These are phyloP conservation scores for Magnaporthiopsis incrustans DNA, from an alignment of 2,329 filamentous ascomycete species.

Conservation along the genomic window DNA sequence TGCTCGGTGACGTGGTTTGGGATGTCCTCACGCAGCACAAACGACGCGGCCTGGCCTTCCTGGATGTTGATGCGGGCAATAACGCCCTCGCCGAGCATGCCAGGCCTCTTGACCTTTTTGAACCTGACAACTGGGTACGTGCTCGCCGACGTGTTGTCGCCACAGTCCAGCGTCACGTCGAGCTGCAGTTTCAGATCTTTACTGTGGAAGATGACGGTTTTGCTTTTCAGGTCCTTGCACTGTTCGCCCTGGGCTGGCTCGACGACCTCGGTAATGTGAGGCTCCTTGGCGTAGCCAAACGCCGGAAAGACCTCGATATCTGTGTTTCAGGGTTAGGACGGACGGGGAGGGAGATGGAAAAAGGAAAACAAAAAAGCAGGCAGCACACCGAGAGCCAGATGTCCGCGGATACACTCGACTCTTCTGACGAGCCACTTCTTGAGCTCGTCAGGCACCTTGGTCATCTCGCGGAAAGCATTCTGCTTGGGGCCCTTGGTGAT, in stretches of 20 bases:
- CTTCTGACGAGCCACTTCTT: slow-evolving; percentile 65
- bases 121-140: slow-evolving; percentile 48
- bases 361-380: neutral
- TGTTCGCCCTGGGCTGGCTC: slow-evolving; percentile 32
- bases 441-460: slow-evolving; percentile 49
- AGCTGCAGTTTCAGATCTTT: slow-evolving; percentile 53
- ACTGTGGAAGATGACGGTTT: slow-evolving; percentile 56
- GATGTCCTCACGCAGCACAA: slow-evolving; percentile 58
- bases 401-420: slow-evolving; percentile 64
- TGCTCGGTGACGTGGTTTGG: slow-evolving; percentile 47
- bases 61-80: slow-evolving; percentile 49
- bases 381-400: slow-evolving; percentile 46
- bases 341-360: neutral
- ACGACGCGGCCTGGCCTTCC: slow-evolving; percentile 62
- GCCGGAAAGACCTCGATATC: slow-evolving; percentile 66
- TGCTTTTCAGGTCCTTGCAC: slow-evolving; percentile 33
- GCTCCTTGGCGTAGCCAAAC: slow-evolving; percentile 60
- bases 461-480: slow-evolving; percentile 45
- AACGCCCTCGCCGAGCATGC: slow-evolving; percentile 54
- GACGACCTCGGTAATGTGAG: slow-evolving; percentile 51
- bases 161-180: slow-evolving; percentile 57
- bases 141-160: slow-evolving; percentile 33
- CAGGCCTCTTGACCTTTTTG: slow-evolving; percentile 39
- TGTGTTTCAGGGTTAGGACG: slow-evolving; percentile 13
- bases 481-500: slow-evolving; percentile 38